phyloP scores from a whole-genome alignment of 306 rosid genomes.

The Argentina anserina region DNA sequence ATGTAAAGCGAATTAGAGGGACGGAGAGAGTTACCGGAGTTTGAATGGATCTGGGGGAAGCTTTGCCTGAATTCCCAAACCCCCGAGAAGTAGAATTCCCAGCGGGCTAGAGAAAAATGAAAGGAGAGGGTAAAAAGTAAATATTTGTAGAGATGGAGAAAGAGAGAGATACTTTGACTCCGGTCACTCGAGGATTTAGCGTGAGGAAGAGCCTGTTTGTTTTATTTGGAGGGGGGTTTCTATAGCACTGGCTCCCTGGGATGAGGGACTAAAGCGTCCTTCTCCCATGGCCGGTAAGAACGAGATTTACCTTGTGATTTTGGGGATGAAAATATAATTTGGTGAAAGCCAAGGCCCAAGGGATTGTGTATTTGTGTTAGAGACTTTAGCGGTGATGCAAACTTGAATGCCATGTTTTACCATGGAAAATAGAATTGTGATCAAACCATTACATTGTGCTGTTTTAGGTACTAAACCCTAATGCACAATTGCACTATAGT shows the following conservation, averaged over 20 bases:
- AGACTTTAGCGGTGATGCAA: neutral
- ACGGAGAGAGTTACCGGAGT: slow-evolving; percentile 35
- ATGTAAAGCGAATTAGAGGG: slow-evolving; percentile 11
- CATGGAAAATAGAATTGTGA: neutral
- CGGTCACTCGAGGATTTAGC: neutral
- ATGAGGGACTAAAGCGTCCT: neutral
- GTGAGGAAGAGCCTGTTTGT: neutral
- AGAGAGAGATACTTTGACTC: neutral
- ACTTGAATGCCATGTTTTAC: neutral
- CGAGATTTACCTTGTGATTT: neutral
- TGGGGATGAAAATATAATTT: neutral
- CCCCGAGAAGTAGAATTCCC: slow-evolving; percentile 26
- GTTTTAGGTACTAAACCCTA: neutral
- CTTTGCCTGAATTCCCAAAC: slow-evolving; percentile 27
- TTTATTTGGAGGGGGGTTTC: neutral
- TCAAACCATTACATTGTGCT: neutral
- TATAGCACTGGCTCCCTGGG: neutral
- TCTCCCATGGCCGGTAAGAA: neutral
- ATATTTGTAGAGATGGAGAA: neutral
- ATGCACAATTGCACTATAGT: too few relatives aligned
- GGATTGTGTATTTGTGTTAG: too few relatives aligned
- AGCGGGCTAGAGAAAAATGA: slow-evolving; percentile 13
- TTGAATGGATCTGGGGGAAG: slow-evolving; percentile 44
- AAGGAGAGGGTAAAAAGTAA: neutral
- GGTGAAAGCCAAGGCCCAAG: too few relatives aligned